Base-by-base conservation (phyloP, 78 protist genomes). In the Monocercomonoides exilis region DNA sequence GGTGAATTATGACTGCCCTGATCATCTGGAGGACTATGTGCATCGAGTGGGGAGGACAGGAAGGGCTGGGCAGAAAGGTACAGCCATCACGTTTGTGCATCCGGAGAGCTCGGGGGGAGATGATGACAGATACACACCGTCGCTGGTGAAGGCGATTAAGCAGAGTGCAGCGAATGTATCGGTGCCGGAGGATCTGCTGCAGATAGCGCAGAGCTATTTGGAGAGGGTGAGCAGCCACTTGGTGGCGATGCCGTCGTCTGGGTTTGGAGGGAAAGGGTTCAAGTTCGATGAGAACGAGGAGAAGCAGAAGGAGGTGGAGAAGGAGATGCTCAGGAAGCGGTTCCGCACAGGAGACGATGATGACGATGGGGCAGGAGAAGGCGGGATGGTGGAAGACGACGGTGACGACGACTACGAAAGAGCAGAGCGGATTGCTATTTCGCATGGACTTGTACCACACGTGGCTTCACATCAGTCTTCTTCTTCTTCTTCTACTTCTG, bases 31-130 rank as follows among this genome's bases (percentile, higher is more conserved):
- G 79, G 99, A 96, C 87, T 98, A 96, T 85, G 96, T 96, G 36
- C 99, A 98, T 85, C 88, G 99, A 0, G 94, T 95, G 0, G 99
- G 99, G 5, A 92, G 99, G 33, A 95, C 98, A 4, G 99, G 99
- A 0, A 90, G 99, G 0, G 98, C 98, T 0, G 99, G 99, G 3
- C 44, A 46, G 36, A 82, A 88, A 54, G 99, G 99, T 34, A 89
- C 92, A 3, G 97, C 98, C 4, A 91, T 70, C 87, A 96, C 98
- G 6, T 95, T 96, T 77, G 35, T 96, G 80, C 54, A 93, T 3
- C 92, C 92, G 2, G 82, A 79, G 11, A 54, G 70, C 70, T 11
- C 11, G 38, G 70, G 70, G 38, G 70, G 70, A 29, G 70, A 11
- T 21, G 82, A 79, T 32, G 82, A 79, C 6, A 4, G 21, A 41